Base-by-base conservation (phyloP, 2,329 filamentous ascomycete genomes). In the Cylindrodendrum hubeiense region DNA sequence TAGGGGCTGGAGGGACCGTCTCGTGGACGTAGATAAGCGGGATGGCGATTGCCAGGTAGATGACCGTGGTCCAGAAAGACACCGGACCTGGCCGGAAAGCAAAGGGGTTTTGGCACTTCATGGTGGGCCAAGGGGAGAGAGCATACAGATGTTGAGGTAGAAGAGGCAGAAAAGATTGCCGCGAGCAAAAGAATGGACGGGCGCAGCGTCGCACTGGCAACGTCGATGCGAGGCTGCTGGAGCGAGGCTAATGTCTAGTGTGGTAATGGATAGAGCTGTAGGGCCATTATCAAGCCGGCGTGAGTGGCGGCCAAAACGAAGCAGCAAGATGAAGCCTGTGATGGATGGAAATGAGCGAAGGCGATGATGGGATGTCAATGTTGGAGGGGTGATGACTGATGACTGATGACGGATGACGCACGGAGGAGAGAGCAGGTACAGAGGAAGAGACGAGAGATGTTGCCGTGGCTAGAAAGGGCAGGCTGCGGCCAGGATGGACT, bases 11-110 rank as follows among this genome's bases (percentile, higher is more conserved):
- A 5, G 95, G 93, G 9, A 97, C 91, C 28, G 88, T 88, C 79
- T 93, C 90, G 76, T 97, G 93, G 67, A 94, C 85, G 72, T 91
- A 84, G 61, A 96, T 82, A 57, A 95, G 84, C 63, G 90, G 90
- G 44, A 93, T 87, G 74, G 94, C 82, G 51, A 98, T 81, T 60
- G 91, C 92, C 61, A 96, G 84, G 80, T 98, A 98, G 65, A 94
- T 84, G 66, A 90, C 76, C 13, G 89, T 90, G 44, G 90, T 91
- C 83, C 95, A 91, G 77, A 97, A 85, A 37, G 93, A 95, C 63
- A 98, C 95, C 54, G 93, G 91, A 69, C 89, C 85, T 28, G 93
- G 92, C 66, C 89, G 89, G 81, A 98, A 99, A 65, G 90, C 91
- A 75, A 97, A 82, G 2, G 88, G 88, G 67, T 90, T 90, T 51